Evolutionary conservation across 2,329 filamentous ascomycete genomes (phyloP).

Genomic region (Lizonia empirigonia): DNA sequence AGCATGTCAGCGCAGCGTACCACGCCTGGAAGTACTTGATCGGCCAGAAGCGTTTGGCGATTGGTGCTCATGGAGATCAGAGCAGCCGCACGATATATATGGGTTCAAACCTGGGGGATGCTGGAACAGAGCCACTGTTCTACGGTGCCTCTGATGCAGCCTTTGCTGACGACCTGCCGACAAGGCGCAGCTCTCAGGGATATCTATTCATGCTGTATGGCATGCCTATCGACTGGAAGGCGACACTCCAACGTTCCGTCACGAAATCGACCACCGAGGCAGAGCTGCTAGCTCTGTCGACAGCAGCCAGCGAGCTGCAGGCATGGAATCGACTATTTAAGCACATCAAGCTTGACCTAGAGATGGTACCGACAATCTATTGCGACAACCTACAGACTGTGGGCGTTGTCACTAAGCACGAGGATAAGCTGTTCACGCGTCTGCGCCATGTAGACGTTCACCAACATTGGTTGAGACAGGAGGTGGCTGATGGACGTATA

Average conservation of each 20-base stretch:
- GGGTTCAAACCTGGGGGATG: too few relatives aligned
- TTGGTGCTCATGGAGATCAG: not conserved
- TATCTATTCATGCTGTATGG: conserved; percentile 31
- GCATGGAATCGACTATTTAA: too few relatives aligned
- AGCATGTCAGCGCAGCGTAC: not conserved
- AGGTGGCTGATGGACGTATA: conserved; percentile 9
- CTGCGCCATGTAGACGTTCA: too few relatives aligned
- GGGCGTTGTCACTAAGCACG: not conserved
- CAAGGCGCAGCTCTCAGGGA: conserved; percentile 21
- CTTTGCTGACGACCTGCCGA: conserved; percentile 22
- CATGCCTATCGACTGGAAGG: too few relatives aligned
- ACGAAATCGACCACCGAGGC: too few relatives aligned
- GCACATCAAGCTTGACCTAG: too few relatives aligned
- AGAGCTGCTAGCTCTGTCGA: too few relatives aligned
- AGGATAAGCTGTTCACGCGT: conserved; percentile 8
- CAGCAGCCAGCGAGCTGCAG: too few relatives aligned
- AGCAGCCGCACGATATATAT: too few relatives aligned
- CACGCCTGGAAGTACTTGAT: not conserved
- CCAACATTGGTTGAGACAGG: too few relatives aligned
- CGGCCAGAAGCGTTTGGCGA: not conserved
- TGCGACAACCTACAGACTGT: conserved; percentile 21
- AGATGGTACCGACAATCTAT: too few relatives aligned
- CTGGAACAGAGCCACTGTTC: conserved; percentile 12
- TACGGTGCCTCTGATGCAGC: conserved; percentile 24
- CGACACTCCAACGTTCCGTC: too few relatives aligned